Evolutionary conservation across 2,329 filamentous ascomycete genomes (phyloP), one percentile per base, ranked within the genome.

Genomic region (Hymenoscyphus fraxineus): DNA sequence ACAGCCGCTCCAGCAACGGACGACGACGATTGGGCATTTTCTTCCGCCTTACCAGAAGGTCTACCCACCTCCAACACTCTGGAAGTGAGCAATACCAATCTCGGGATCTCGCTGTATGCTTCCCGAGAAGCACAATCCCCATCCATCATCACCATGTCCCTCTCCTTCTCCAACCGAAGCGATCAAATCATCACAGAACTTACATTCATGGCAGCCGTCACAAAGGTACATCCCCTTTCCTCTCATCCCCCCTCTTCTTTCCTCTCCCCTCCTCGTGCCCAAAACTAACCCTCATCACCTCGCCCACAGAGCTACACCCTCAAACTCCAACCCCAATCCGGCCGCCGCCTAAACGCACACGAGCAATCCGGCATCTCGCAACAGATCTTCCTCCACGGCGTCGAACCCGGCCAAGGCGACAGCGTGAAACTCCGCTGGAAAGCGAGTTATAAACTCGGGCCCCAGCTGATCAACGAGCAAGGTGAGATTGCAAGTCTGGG

Each of bases 11-110:
- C 72, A 57, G 73, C 79, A 7, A 80, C 80, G 60, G 86, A 91
- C 57, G 94, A 97, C 60, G 94, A 98, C 68, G 94, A 98, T 73
- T 98, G 94, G 93, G 90, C 87, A 31, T 98, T 98, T 76, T 87
- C 91, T 2, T 98, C 94, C 0, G 89, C 94, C 0, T 82, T 97
- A 15, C 94, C 94, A 2, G 82, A 85, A 64, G 85, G 66, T 67
- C 77, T 16, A 73, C 80, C 61, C 39, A 68, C 69, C 73, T 81
- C 19, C 72, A 78, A 91, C 69, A 85, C 85, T 58, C 80, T 89
- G 22, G 83, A 82, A 3, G 85, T 97, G 55, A 87, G 86, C 73
- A 88, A 91, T 72, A 88, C 87, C 1, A 82, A 80, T 55, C 79
- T 98, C 58, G 85, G 86, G 65, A 88, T 96, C 65, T 84, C 91